Conservation (phyloP, 305 asterid species). For the Fraxinus greggii region DNA sequence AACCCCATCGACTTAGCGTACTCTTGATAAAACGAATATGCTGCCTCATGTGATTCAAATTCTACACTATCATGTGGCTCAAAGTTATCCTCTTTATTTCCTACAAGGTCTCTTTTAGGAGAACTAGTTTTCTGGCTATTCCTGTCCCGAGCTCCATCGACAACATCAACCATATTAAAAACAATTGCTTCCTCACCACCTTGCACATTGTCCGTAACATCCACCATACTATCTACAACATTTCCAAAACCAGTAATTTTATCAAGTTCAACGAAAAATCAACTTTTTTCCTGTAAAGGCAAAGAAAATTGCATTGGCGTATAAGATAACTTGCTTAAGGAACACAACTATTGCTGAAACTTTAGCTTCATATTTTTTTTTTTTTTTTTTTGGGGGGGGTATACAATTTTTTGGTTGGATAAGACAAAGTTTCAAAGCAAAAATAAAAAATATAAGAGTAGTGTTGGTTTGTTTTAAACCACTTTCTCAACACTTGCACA, state of each 20-base stretch:
- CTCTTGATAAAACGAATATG: slow-evolving; percentile 85
- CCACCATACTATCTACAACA: slow-evolving; percentile 48
- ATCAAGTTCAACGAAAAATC: not conserved
- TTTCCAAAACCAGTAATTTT: not conserved
- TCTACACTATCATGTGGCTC: slow-evolving; percentile 83
- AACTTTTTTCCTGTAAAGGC: not conserved
- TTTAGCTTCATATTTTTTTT: not conserved
- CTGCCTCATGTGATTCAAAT: slow-evolving; percentile 83
- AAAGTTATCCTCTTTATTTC: slow-evolving; percentile 46
- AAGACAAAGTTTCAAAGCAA: not conserved
- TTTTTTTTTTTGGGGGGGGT: not conserved
- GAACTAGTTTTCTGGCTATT: slow-evolving; percentile 40
- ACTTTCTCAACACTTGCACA: not conserved
- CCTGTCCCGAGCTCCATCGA: slow-evolving; percentile 37
- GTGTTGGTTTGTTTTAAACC: not conserved
- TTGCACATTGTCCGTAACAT: slow-evolving; percentile 42
- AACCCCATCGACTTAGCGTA: slow-evolving; percentile 97
- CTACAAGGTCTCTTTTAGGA: slow-evolving; percentile 37
- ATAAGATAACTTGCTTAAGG: not conserved
- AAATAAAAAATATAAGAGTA: not conserved
- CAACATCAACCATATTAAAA: slow-evolving; percentile 40
- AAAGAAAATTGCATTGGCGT: not conserved
- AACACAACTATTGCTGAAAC: not conserved
- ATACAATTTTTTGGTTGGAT: not conserved
- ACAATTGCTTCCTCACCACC: slow-evolving; percentile 39